Base-by-base conservation (phyloP, 768 basidiomycete genomes). In the Suillus clintonianus region DNA sequence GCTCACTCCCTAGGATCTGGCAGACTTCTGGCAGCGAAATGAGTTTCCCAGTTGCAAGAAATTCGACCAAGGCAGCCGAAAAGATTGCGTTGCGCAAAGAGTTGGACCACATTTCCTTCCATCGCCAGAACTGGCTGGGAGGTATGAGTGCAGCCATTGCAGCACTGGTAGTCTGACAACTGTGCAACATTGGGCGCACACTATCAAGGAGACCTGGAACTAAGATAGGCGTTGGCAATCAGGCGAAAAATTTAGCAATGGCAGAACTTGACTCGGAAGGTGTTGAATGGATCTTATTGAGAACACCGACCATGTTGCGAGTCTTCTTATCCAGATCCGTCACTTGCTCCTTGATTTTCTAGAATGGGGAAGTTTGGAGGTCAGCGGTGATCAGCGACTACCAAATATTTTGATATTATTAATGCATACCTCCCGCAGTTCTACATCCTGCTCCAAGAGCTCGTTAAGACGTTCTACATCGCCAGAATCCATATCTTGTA, bases 261-360 rank as follows among this genome's bases (percentile, higher is more conserved):
- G 43, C 32, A 76, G 84, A 72, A 93, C 92, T 79, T 60, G 83
- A 80, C 53, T 82, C 77, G 4, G 79, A 70, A 8, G 86, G 84
- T 4, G 92, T 94, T 7, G 90, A 91, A 70, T 94, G 92, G 14
- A 94, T 86, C 68, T 86, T 90, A 79, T 90, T 92, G 61, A 94
- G 79, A 47, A 86, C 72, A n/a, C 90, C 90, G n/a, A 84, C 80
- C 80, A 92, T 87, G 4, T 81, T 81, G 19, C 92, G 84, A 8
- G 86, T 81, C 71, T 88, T 89, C 76, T 89, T 92, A 75, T 94
- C 92, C 2, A 94, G 79, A 69, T 88, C 85, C 30, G 81, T 82
- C 43, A 90, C 88, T 74, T 90, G 86, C 34, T 91, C 90, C 69
- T 85, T 90, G 76, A 94, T 89, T 88, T 86, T 91, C 92, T 94